These are phyloP conservation scores for Curvularia spicifera DNA, from an alignment of 2,329 filamentous ascomycete genomes.

Conservation along the genomic window DNA sequence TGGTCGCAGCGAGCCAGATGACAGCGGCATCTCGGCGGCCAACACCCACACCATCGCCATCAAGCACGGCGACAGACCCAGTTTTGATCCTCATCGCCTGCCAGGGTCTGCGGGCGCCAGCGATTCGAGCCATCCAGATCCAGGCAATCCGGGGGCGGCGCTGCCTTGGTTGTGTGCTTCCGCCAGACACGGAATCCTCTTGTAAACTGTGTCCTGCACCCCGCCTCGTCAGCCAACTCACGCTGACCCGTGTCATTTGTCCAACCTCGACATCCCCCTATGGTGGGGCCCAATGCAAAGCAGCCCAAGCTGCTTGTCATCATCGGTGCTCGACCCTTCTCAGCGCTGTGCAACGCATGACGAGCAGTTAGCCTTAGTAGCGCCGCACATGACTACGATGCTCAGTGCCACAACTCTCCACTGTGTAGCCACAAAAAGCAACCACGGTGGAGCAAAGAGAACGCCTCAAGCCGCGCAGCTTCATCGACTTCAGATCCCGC, in stretches of 20 bases:
- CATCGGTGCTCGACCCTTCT: slow-evolving; percentile 3
- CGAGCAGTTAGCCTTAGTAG: slow-evolving; percentile 4
- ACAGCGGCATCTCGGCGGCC: slow-evolving; percentile 4
- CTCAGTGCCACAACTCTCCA: background rate
- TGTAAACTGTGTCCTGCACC: slow-evolving; percentile 19
- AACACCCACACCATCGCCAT: background rate
- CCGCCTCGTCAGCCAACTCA: slow-evolving; percentile 15
- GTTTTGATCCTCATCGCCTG: slow-evolving; percentile 8
- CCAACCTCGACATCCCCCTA: slow-evolving; percentile 5
- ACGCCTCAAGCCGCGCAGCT: background rate
- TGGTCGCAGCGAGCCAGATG: background rate
- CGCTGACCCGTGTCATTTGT: background rate
- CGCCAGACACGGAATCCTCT: background rate
- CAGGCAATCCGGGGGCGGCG: slow-evolving; percentile 9
- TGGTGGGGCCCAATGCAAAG: slow-evolving; percentile 3
- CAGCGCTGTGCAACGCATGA: slow-evolving; percentile 1
- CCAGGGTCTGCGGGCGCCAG: slow-evolving; percentile 12
- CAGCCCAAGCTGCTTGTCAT: slow-evolving; percentile 5
- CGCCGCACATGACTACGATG: slow-evolving; percentile 16
- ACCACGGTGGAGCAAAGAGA: slow-evolving; percentile 10
- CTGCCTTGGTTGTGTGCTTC: background rate
- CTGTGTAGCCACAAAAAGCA: slow-evolving; percentile 26
- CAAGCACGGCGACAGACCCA: slow-evolving; percentile 5
- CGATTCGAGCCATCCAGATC: slow-evolving; percentile 2
- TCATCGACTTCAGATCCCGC: background rate